Evolutionary conservation across 306 rosid genomes (phyloP).

Genomic region (cucumber (Cucumis sativus)): Cucumber_9930_V3 NC_026660.2:25879001-25879500

Average conservation of each 20-base stretch:
- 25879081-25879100: background rate
- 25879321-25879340: conserved; percentile 31
- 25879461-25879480: background rate
- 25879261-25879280: background rate
- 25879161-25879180: background rate
- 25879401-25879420: conserved; percentile 46
- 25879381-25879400: conserved; percentile 66
- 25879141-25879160: background rate
- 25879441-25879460: conserved; percentile 46
- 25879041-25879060: background rate
- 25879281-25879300: conserved; percentile 3
- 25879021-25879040: background rate
- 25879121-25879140: background rate
- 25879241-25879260: background rate
- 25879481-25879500: background rate
- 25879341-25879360: conserved; percentile 80
- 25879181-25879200: background rate
- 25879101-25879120: background rate
- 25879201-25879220: background rate
- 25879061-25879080: background rate
- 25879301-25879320: conserved; percentile 28
- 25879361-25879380: conserved; percentile 74
- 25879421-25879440: conserved; percentile 66
- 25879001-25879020: background rate
- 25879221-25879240: background rate